Evolutionary conservation across 1,139 yeast species (phyloP).

Genomic region (Magnusiomyces magnusii): DNA sequence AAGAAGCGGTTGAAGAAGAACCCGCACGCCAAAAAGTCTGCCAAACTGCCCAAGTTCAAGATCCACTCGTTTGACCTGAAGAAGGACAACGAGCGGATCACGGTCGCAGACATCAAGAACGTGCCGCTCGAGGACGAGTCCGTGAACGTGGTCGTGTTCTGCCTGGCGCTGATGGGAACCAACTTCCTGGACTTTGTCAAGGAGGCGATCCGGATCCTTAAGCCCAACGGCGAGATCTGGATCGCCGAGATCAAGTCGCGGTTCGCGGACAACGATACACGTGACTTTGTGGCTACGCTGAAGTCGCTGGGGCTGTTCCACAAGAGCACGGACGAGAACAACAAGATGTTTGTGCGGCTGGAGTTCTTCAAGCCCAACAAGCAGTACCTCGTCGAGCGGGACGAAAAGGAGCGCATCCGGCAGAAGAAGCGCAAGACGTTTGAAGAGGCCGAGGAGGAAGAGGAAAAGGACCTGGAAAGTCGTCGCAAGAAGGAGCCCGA

Average conservation of each 20-base stretch:
- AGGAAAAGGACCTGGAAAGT: conserved; percentile 48
- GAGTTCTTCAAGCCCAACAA: conserved; percentile 79
- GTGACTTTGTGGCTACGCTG: conserved; percentile 69
- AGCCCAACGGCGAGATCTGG: conserved; percentile 94
- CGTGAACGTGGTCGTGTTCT: conserved; percentile 79
- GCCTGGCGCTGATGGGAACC: conserved; percentile 96
- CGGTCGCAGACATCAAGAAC: conserved; percentile 89
- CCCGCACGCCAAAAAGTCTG: conserved; percentile 33
- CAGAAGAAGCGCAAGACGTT: conserved; percentile 41
- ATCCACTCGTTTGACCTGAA: conserved; percentile 90
- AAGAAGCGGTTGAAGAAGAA: conserved; percentile 35
- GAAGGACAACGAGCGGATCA: conserved; percentile 76
- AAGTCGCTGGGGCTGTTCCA: conserved; percentile 80
- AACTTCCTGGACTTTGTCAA: conserved; percentile 84
- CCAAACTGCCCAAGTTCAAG: conserved; percentile 37
- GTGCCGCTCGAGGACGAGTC: conserved; percentile 78
- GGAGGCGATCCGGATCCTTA: conserved; percentile 81
- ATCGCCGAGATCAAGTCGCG: conserved; percentile 95
- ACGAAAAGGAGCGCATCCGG: conserved; percentile 42
- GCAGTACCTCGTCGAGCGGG: conserved; percentile 59
- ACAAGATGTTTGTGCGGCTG: conserved; percentile 91
- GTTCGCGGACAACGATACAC: conserved; percentile 52
- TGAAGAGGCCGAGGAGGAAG: conserved; percentile 58
- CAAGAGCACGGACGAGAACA: conserved; percentile 74
- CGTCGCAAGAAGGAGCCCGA: conserved; percentile 58